phyloP scores from a whole-genome alignment of 441 rosid species.

The Adansonia madagascariensis region DNA sequence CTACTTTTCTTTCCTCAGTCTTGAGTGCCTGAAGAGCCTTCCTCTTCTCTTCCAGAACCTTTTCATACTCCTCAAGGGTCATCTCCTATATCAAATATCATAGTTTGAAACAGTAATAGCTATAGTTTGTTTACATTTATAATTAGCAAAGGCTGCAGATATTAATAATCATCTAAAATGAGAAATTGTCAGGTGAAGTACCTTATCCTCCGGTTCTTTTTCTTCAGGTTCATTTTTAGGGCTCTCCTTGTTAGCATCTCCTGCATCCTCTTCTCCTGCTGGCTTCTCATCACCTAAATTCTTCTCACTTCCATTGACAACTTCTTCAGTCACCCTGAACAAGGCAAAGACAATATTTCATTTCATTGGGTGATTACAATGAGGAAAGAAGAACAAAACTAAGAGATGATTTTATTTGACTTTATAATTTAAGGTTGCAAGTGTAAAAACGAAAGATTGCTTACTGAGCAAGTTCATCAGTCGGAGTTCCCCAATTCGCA shows the following conservation, averaged over 20 bases:
- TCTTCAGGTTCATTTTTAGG: constrained; percentile 51
- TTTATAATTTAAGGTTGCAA: not conserved
- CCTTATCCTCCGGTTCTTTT: constrained; percentile 77
- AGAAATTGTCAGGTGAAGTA: constrained; percentile 8
- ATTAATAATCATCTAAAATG: not conserved
- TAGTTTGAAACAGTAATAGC: not conserved
- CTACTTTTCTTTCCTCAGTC: too few relatives aligned
- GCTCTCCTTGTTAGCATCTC: constrained; percentile 55
- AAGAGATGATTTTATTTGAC: not conserved
- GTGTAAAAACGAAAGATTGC: constrained; percentile 28
- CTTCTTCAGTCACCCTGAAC: constrained; percentile 61
- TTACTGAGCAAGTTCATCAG: constrained; percentile 66
- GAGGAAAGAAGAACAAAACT: not conserved
- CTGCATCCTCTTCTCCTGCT: constrained; percentile 40
- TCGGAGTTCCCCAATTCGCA: constrained; percentile 69
- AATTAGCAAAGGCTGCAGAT: not conserved
- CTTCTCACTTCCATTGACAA: constrained; percentile 49
- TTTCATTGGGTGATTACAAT: not conserved
- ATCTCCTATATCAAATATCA: constrained; percentile 54
- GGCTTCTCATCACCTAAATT: constrained; percentile 50
- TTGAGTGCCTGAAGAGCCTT: too few relatives aligned
- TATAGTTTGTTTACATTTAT: not conserved
- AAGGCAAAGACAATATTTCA: not conserved
- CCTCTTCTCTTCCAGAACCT: too few relatives aligned
- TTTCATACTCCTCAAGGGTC: constrained; percentile 55